Evolutionary conservation across 2,329 filamentous ascomycete genomes (phyloP), one percentile per base, ranked within the genome.

Genomic region (Lojkania enalia): DNA sequence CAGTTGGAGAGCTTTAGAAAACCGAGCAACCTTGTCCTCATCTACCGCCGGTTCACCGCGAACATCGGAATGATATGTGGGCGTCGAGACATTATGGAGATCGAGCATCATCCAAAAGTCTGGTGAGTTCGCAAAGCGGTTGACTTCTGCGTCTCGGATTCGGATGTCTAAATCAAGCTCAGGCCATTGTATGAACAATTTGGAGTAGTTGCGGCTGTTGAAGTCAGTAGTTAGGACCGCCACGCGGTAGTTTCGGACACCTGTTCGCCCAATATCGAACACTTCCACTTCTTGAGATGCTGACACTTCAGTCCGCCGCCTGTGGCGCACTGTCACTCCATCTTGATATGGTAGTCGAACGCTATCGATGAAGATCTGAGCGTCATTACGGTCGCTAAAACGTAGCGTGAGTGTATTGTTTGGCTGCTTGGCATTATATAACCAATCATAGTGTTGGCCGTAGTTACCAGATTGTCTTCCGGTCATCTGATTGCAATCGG

Each of bases 401-500:
- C 27, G 42, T 7, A 57, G 19, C 2, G 31, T 46, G 15, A 57
- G n/a, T 5, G 21, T 36, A 31, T 60, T 56, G 38, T 60, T 60
- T 3, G 46, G 42, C 9, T 30, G 2, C 11, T 49, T 37, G 2
- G 52, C 52, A 4, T 50, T 30, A 32, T 60, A 60, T 2, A 49
- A 12, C 48, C 54, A 56, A 30, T 60, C 50, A 20, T 49, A 60
- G n/a, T 44, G 42, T 19, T 49, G 33, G 7, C 43, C 43, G 20
- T 54, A 51, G 25, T 55, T 55, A n/a, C 44, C 54, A 11, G 48
- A 35, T 2, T 23, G 20, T 15, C 42, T 29, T 35, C 33, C 13
- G 1, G 33, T 46, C 54, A 57, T 52, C 20, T 60, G 57, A 36
- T 56, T 60, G 32, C 57, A 60, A 39, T 60, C 57, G 6, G 57